Evolutionary conservation across 768 basidiomycete genomes (phyloP).

Genomic region (Boletus rufocinnamomeus): DNA sequence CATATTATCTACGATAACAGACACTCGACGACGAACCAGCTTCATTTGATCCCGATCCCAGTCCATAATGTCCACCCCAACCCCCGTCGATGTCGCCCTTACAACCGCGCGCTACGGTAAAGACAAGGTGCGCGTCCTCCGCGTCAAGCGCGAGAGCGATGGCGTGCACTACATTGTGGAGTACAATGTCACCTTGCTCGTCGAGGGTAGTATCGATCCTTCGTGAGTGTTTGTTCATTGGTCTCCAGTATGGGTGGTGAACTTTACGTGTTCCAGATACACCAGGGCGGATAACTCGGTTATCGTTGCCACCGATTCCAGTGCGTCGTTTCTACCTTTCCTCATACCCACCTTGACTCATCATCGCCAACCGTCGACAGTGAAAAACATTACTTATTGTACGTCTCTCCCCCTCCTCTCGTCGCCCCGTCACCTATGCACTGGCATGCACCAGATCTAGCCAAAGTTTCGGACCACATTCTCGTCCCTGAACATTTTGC

Average conservation of each 20-base stretch:
- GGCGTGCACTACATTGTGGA: constrained; percentile 76
- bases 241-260: neutral
- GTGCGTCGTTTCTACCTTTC: constrained; percentile 43
- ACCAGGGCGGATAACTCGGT: constrained; percentile 87
- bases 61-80: constrained; percentile 31
- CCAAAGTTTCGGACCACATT: constrained; percentile 88
- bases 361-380: constrained; percentile 32
- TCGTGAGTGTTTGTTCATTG: constrained; percentile 47
- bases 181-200: constrained; percentile 75
- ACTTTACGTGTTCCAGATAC: constrained; percentile 50
- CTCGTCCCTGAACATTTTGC: constrained; percentile 85
- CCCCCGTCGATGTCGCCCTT: constrained; percentile 31
- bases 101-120: constrained; percentile 78
- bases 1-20: constrained; percentile 3
- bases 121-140: constrained; percentile 82
- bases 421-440: neutral
- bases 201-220: constrained; percentile 82
- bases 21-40: neutral
- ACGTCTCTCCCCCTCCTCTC: constrained; percentile 10
- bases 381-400: constrained; percentile 73
- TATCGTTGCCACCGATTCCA: constrained; percentile 90
- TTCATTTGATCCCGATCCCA: neutral
- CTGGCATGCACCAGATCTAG: constrained; percentile 53
- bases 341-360: neutral
- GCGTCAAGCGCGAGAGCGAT: constrained; percentile 69